Percentiles rank a stretch among this genome's conserved stretches.
Conservation (phyloP, 2,329 filamentous ascomycete genomes). For the Nothophoma quercina region DNA sequence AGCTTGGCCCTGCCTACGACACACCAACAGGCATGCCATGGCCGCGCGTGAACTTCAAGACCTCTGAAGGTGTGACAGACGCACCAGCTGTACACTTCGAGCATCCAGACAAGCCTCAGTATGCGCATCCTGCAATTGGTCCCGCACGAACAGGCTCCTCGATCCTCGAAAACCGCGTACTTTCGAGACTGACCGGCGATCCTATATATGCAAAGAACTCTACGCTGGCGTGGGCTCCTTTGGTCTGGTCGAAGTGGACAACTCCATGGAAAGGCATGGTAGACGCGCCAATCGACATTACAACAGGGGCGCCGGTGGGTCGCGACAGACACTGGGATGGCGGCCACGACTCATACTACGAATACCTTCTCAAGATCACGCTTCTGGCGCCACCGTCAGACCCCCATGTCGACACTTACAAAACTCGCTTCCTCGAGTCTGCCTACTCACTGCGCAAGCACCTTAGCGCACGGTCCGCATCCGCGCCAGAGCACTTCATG, state of each 20-base stretch:
- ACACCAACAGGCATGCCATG: slow-evolving; percentile 54
- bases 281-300: slow-evolving; percentile 54
- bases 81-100: slow-evolving; percentile 38
- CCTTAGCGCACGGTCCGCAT: slow-evolving; percentile 48
- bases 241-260: slow-evolving; percentile 55
- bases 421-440: slow-evolving; percentile 43
- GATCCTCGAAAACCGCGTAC: slow-evolving; percentile 54
- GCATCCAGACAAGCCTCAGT: slow-evolving; percentile 41
- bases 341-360: slow-evolving; percentile 55
- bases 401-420: slow-evolving; percentile 44
- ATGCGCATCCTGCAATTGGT: slow-evolving; percentile 48
- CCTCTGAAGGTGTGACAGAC: slow-evolving; percentile 41
- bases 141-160: slow-evolving; percentile 55
- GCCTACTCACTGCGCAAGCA: slow-evolving; percentile 47
- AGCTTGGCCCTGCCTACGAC: slow-evolving; percentile 51
- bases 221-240: slow-evolving; percentile 53
- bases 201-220: slow-evolving; percentile 52
- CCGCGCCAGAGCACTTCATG: slow-evolving; percentile 40
- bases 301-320: slow-evolving; percentile 51
- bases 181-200: slow-evolving; percentile 52
- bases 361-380: slow-evolving; percentile 53
- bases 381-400: slow-evolving; percentile 48
- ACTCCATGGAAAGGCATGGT: slow-evolving; percentile 52
- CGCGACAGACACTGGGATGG: slow-evolving; percentile 53
- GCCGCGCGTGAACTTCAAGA: slow-evolving; percentile 55